Conservation (phyloP, 2,329 filamentous ascomycete species). For the Ascochyta lentis region DNA sequence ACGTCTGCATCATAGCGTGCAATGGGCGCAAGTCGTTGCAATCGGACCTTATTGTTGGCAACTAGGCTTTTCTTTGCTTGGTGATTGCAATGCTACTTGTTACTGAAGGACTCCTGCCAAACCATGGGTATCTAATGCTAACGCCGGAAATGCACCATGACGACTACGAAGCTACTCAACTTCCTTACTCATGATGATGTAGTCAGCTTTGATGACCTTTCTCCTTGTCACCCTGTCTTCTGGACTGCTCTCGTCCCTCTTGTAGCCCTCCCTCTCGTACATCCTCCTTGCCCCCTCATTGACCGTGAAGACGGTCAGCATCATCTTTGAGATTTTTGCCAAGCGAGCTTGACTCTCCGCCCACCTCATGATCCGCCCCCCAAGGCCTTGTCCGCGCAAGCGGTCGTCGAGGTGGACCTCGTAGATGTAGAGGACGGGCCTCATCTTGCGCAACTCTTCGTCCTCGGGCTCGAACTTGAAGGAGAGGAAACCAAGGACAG, state of each 20-base stretch:
- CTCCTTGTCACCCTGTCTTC: slow-evolving; percentile 48
- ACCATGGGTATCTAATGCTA: slow-evolving; percentile 3
- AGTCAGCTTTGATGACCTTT: slow-evolving; percentile 32
- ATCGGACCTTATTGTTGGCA: background rate
- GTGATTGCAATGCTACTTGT: background rate
- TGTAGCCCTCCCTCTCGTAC: slow-evolving; percentile 67
- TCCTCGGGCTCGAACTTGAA: slow-evolving; percentile 65
- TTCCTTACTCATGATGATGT: slow-evolving; percentile 38
- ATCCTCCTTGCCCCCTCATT: slow-evolving; percentile 66
- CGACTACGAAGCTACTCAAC: background rate
- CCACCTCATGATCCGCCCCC: slow-evolving; percentile 64
- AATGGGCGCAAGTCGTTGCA: background rate
- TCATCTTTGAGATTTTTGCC: slow-evolving; percentile 68
- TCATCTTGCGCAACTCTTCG: slow-evolving; percentile 50
- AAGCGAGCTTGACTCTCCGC: slow-evolving; percentile 61
- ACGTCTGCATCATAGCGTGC: background rate
- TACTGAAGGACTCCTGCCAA: background rate
- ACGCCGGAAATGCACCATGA: slow-evolving; percentile 7
- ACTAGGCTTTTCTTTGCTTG: background rate
- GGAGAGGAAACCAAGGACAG: slow-evolving; percentile 56
- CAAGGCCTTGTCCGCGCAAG: slow-evolving; percentile 68
- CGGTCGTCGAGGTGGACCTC: slow-evolving; percentile 72
- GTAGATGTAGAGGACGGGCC: slow-evolving; percentile 77
- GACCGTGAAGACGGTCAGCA: slow-evolving; percentile 74
- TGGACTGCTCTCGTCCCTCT: slow-evolving; percentile 61